Evolutionary conservation across 2,329 filamentous ascomycete genomes (phyloP), one percentile per base, ranked within the genome.

Genomic region (Aureobasidium sp.): DNA sequence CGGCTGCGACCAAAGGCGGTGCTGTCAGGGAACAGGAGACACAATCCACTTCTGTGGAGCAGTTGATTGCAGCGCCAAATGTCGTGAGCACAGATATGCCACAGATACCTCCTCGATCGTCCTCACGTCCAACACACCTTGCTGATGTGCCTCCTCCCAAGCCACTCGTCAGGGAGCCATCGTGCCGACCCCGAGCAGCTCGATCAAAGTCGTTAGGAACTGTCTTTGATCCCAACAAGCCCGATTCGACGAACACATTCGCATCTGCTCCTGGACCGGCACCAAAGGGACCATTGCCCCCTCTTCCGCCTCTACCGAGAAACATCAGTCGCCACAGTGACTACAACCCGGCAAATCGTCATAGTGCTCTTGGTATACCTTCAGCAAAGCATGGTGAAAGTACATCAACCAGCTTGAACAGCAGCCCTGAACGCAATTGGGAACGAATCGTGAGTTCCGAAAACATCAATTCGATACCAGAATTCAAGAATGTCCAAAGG

Each of bases 271-370:
- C 69, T 9, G 75, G 74, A n/a, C 68, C 70, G 45, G 75, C 73
- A 8, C 77, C 77, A 12, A 72, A 73, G 31, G 70, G 71, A 15
- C 75, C 75, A 11, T 68, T 79, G 0, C 78, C 78, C 17, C 75
- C 77, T 17, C 65, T 79, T 9, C 78, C 78, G 22, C 67, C 74
- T 11, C 71, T 69, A 7, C 63, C 66, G 14, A 47, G 44, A 67
- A 60, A 60, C 17, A 15, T 61, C 69, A 29, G 66, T 70, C 58
- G 68, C 68, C 53, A 69, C 65, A 15, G 56, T 69, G 36, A 42
- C 36, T 53, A 62, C 27, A 48, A 62, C 39, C 49, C 49, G n/a
- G 60, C 49, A 6, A 62, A 48, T 20, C 49, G 48, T 9, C 58
- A 52, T 14, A 53, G 47, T 17, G 58, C 47, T 37, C 39, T 53